Conservation (phyloP, 306 rosid species). For the Ceratonia siliqua region DNA sequence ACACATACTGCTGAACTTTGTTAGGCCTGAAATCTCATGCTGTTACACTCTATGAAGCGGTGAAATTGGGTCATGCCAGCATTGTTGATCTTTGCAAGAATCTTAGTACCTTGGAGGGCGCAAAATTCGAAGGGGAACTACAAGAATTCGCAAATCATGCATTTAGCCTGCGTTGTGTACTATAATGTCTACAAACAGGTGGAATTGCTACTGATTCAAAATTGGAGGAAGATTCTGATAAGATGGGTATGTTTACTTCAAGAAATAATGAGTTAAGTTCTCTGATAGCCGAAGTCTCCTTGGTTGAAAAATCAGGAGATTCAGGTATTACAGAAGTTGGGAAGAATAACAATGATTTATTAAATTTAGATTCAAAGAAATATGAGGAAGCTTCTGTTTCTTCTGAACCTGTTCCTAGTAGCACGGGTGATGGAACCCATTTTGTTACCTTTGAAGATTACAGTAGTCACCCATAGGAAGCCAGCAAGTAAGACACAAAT, state of each 20-base stretch:
- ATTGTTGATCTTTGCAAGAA: slow-evolving; percentile 94
- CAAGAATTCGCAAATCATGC: slow-evolving; percentile 98
- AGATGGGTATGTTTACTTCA: slow-evolving; percentile 44
- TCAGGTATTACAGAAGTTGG: slow-evolving; percentile 34
- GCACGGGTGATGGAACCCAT: slow-evolving; percentile 40
- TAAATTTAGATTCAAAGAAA: slow-evolving; percentile 38
- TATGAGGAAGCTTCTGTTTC: slow-evolving; percentile 44
- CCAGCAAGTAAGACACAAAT: slow-evolving; percentile 40
- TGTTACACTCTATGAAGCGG: slow-evolving; percentile 94
- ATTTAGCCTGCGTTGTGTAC: slow-evolving; percentile 85
- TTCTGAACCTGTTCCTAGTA: slow-evolving; percentile 45
- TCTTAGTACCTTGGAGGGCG: slow-evolving; percentile 80
- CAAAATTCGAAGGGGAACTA: slow-evolving; percentile 91
- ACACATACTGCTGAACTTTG: slow-evolving; percentile 29
- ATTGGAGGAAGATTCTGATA: slow-evolving; percentile 48
- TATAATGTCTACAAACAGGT: slow-evolving; percentile 88
- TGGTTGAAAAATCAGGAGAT: slow-evolving; percentile 43
- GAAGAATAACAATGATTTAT: slow-evolving; percentile 35
- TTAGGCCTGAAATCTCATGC: slow-evolving; percentile 98
- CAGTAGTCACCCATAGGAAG: slow-evolving; percentile 38
- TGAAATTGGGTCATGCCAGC: slow-evolving; percentile 89
- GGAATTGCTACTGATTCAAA: slow-evolving; percentile 56
- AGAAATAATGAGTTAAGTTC: slow-evolving; percentile 48
- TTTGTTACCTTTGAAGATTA: slow-evolving; percentile 47
- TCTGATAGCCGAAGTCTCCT: slow-evolving; percentile 47